These are phyloP conservation scores for Arthrobotrys sphaeroides DNA, from an alignment of 2,329 filamentous ascomycete species.

Conservation along the genomic window DNA sequence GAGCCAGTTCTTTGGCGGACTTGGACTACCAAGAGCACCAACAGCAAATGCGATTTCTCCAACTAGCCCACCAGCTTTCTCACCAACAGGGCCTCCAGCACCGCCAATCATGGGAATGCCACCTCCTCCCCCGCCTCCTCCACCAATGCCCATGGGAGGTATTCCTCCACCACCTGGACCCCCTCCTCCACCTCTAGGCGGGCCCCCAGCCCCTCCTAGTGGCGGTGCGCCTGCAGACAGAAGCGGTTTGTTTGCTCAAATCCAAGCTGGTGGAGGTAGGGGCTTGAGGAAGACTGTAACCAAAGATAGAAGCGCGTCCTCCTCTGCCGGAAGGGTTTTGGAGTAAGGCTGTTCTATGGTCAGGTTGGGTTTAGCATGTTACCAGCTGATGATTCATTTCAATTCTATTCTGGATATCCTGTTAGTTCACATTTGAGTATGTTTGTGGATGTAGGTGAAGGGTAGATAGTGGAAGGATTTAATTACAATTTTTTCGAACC, in stretches of 20 bases:
- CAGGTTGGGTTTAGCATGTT: neutral
- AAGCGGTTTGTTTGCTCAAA: constrained; percentile 78
- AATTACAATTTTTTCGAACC: neutral
- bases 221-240: constrained; percentile 56
- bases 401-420: neutral
- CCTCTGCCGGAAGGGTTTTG: constrained; percentile 79
- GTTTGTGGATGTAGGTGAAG: neutral
- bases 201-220: constrained; percentile 59
- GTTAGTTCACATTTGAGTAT: neutral
- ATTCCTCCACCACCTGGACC: constrained; percentile 59
- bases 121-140: constrained; percentile 60
- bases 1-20: constrained; percentile 94
- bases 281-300: constrained; percentile 86
- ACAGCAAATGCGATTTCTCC: constrained; percentile 64
- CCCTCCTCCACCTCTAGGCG: constrained; percentile 60
- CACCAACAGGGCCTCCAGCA: constrained; percentile 58
- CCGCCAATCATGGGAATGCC: constrained; percentile 55
- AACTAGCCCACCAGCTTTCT: constrained; percentile 65
- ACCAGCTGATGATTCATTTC: neutral
- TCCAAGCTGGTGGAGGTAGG: constrained; percentile 74
- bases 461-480: neutral
- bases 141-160: constrained; percentile 55
- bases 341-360: constrained; percentile 54
- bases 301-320: constrained; percentile 80
- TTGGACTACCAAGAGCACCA: constrained; percentile 91